Percentiles rank a stretch among this genome's conserved stretches.
phyloP scores from a whole-genome alignment of 768 basidiomycete genomes.

The Russula foetens region DNA sequence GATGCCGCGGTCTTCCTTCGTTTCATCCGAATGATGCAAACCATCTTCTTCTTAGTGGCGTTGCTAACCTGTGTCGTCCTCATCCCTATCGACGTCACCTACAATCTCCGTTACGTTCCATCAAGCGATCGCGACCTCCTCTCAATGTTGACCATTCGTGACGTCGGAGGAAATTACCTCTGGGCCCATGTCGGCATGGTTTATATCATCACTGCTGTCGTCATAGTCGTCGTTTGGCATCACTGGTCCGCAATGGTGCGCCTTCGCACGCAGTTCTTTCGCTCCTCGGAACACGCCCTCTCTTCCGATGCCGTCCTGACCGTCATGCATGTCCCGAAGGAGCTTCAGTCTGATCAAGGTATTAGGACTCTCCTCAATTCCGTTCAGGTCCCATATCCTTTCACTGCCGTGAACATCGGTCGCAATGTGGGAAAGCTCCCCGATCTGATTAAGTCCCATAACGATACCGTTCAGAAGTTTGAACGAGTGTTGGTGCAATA shows the following conservation, averaged over 20 bases:
- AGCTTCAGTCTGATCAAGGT: constrained; percentile 79
- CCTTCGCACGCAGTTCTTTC: constrained; percentile 82
- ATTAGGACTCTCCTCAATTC: constrained; percentile 66
- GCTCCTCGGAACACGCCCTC: constrained; percentile 77
- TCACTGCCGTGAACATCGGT: constrained; percentile 84
- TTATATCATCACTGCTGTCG: constrained; percentile 70
- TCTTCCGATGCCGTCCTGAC: constrained; percentile 93
- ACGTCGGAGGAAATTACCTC: constrained; percentile 61
- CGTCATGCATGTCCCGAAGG: constrained; percentile 70
- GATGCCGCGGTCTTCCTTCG: constrained; percentile 92
- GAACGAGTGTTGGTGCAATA: constrained; percentile 87
- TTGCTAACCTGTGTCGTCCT: constrained; percentile 64
- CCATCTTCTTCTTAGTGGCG: constrained; percentile 58
- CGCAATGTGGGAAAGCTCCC: constrained; percentile 81
- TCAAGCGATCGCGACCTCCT: constrained; percentile 46
- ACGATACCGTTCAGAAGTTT: constrained; percentile 84
- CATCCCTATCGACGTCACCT: constrained; percentile 79
- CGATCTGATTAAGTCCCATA: too few species aligned
- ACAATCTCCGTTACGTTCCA: constrained; percentile 64
- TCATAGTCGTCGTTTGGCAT: constrained; percentile 60
- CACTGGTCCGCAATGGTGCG: constrained; percentile 75
- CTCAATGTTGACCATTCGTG: constrained; percentile 76
- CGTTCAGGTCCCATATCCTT: constrained; percentile 74
- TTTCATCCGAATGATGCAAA: constrained; percentile 79
- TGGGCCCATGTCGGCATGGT: constrained; percentile 80